phyloP scores from a whole-genome alignment of 1,284 basidiomycete species.

The Porogramme epimiltina region DNA sequence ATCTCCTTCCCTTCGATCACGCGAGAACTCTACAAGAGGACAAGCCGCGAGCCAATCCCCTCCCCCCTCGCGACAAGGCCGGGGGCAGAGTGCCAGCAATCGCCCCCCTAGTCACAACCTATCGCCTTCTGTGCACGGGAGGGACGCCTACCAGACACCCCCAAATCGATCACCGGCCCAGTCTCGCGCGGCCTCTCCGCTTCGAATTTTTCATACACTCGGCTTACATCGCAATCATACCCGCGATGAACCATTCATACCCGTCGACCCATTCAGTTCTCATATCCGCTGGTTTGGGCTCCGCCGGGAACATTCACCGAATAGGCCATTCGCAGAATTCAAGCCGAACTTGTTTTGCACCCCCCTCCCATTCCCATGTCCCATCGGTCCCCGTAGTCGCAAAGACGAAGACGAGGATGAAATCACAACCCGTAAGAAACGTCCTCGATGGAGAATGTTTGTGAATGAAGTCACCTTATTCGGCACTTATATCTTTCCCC shows the following conservation, averaged over 20 bases:
- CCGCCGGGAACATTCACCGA: constrained; percentile 11
- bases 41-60: constrained; percentile 14
- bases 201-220: constrained; percentile 38
- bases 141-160: constrained; percentile 24
- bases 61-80: constrained; percentile 16
- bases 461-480: constrained; percentile 30
- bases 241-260: constrained; percentile 52
- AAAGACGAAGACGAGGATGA: constrained; percentile 6
- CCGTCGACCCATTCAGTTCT: constrained; percentile 46
- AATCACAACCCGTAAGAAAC: background rate
- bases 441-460: constrained; percentile 12
- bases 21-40: constrained; percentile 20
- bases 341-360: constrained; percentile 5
- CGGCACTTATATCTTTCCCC: constrained; percentile 53
- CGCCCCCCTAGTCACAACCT: constrained; percentile 11
- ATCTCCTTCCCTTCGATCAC: constrained; percentile 26
- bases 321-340: constrained; percentile 1
- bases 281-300: constrained; percentile 33
- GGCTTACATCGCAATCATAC: constrained; percentile 39
- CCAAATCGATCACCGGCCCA: constrained; percentile 35
- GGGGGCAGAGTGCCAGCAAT: constrained; percentile 8
- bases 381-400: background rate
- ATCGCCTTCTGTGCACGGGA: constrained; percentile 17
- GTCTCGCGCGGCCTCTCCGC: constrained; percentile 46
- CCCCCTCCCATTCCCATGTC: constrained; percentile 19